Evolutionary conservation across 2,329 filamentous ascomycete genomes (phyloP), one percentile per base, ranked within the genome.

Genomic region (Xylariales sp.): DNA sequence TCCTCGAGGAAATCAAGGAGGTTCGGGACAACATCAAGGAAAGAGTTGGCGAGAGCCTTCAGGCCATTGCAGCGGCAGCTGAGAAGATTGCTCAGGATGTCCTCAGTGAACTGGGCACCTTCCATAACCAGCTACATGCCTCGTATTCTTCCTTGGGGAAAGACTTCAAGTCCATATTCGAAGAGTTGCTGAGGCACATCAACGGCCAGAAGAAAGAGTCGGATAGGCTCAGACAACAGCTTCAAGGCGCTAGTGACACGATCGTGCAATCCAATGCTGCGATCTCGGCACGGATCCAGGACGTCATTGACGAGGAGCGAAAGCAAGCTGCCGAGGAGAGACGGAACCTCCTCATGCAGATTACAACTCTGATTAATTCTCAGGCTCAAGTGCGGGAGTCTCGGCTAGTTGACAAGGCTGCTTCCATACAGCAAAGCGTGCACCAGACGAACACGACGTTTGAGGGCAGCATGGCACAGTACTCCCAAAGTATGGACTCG

Each of bases 41-140:
- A 36, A 84, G 85, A 47, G 87, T 97, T 35, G 87, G 88, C 3
- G 82, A 89, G 56, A 91, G 90, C 7, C 71, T 97, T 31, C 83
- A 88, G 54, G 82, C 88, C 19, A 80, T 97, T 16, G 89, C 89
- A 2, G 76, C 76, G 9, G 88, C 90, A 8, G 89, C 91, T 2
- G 88, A 91, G 63, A 82, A 85, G 42, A 96, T 97, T 47, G 88
- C 89, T 1, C 86, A 84, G 10, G 91, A 94, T 53, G 90, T 97
- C 35, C 78, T 95, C 45, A 84, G 78, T 44, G 91, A 97, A 62
- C 76, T 98, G 46, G 78, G 81, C 22, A 75, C 77, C n/a, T 94
- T 97, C 55, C 88, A 96, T 60, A 78, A 73, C 37, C 82, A 91
- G 70, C 76, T 97, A 21, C 88, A 95, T 54, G 68, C 78, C 10